A percentile compares a stretch with the other conserved stretches of the same genome.
phyloP scores from a whole-genome alignment of 2,329 filamentous ascomycete species.

The Pseudodiploospora longispora region DNA sequence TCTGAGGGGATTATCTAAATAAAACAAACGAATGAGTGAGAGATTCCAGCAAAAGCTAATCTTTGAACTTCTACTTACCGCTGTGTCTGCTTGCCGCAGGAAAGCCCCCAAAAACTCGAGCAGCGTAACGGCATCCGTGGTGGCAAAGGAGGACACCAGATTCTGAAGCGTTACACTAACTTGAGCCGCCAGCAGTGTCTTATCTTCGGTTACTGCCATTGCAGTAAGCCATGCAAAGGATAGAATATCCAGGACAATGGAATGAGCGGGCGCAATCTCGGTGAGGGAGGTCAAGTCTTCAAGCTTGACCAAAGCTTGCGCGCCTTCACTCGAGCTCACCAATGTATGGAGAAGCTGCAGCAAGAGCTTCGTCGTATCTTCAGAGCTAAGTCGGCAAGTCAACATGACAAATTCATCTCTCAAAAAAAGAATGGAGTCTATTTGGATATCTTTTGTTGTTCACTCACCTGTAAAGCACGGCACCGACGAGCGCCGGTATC shows the following conservation, averaged over 20 bases:
- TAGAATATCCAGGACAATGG: constrained; percentile 48
- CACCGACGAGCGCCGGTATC: constrained; percentile 44
- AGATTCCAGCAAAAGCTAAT: not conserved
- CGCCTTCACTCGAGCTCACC: constrained; percentile 43
- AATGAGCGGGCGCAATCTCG: constrained; percentile 47
- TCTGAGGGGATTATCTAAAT: constrained; percentile 38
- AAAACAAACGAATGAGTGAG: constrained; percentile 5
- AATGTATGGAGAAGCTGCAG: constrained; percentile 51
- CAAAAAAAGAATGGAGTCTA: not conserved
- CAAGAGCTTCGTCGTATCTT: constrained; percentile 43
- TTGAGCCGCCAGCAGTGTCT: constrained; percentile 23
- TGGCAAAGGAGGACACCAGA: constrained; percentile 46
- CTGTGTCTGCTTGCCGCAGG: constrained; percentile 39
- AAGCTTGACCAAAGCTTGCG: constrained; percentile 37
- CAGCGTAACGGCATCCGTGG: constrained; percentile 53
- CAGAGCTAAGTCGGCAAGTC: constrained; percentile 30
- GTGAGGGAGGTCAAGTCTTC: constrained; percentile 47
- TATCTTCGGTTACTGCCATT: constrained; percentile 24
- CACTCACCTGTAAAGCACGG: constrained; percentile 45
- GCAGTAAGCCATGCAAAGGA: constrained; percentile 48
- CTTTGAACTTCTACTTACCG: constrained; percentile 29
- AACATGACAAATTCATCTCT: not conserved
- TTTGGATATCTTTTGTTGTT: not conserved
- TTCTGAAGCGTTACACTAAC: constrained; percentile 40
- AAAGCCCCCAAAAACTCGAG: constrained; percentile 48